phyloP scores from a whole-genome alignment of 106 monocot genomes.

The Dioscorea zingiberensis region DNA sequence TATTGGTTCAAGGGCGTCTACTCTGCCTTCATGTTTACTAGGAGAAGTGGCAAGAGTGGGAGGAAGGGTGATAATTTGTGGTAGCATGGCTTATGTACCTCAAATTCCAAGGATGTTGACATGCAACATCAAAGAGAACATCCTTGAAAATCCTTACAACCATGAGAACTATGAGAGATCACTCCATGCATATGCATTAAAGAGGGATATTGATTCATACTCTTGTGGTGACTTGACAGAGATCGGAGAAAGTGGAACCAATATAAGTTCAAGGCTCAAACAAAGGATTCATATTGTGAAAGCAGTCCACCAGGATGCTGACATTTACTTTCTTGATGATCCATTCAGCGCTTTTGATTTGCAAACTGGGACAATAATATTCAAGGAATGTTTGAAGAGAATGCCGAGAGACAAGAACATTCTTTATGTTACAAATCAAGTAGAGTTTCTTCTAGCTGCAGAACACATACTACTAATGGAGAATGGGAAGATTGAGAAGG shows the following conservation, averaged over 20 bases:
- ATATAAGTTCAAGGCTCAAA: constrained; percentile 91
- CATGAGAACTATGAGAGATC: constrained; percentile 52
- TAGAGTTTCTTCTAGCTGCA: no score
- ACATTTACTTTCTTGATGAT: constrained; percentile 91
- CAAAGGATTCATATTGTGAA: constrained; percentile 82
- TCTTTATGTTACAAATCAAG: no score
- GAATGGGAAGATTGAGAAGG: no score
- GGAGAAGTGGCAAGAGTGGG: constrained; percentile 78
- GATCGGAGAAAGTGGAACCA: constrained; percentile 89
- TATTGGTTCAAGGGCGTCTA: constrained; percentile 83
- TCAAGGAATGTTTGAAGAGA: background rate
- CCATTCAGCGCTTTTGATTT: constrained; percentile 93
- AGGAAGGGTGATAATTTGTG: constrained; percentile 68
- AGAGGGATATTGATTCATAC: constrained; percentile 68
- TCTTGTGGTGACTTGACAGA: constrained; percentile 77
- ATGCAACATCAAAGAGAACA: constrained; percentile 76
- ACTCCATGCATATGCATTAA: constrained; percentile 57
- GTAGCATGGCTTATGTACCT: constrained; percentile 79
- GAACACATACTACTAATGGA: no score
- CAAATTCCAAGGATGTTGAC: constrained; percentile 85
- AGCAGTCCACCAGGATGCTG: constrained; percentile 80
- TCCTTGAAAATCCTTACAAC: constrained; percentile 65
- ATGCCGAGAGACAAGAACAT: no score
- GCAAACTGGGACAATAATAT: constrained; percentile 80
- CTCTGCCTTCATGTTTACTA: constrained; percentile 60